Evolutionary conservation across 257 asterid genomes (phyloP).

Genomic region (Schizonepeta tenuifolia): DNA sequence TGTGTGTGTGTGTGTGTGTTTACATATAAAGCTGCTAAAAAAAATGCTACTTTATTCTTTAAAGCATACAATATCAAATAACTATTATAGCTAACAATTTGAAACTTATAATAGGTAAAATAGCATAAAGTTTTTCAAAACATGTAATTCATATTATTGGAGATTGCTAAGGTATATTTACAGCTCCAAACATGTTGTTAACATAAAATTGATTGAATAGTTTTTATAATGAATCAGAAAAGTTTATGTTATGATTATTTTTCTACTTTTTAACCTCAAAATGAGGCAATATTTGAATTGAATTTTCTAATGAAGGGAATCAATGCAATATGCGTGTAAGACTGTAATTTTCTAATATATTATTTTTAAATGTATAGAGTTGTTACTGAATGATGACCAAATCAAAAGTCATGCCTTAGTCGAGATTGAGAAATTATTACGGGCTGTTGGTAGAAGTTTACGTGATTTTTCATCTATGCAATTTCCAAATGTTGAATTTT

Average conservation of each 20-base stretch:
- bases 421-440: background rate
- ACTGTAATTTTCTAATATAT: too few species aligned
- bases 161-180: constrained; percentile 60
- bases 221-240: too few species aligned
- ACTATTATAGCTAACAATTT: constrained; percentile 13
- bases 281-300: too few species aligned
- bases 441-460: background rate
- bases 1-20: too few species aligned
- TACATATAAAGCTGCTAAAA: too few species aligned
- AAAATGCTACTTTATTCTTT: too few species aligned
- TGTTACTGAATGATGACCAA: background rate
- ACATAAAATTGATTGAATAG: background rate
- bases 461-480: background rate
- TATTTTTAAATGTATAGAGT: too few species aligned
- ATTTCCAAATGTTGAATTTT: background rate
- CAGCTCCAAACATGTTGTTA: constrained; percentile 50
- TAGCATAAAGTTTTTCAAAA: constrained; percentile 19
- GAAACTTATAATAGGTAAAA: constrained; percentile 6
- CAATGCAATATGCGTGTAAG: too few species aligned
- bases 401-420: background rate
- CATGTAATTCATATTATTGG: constrained; percentile 58
- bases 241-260: too few species aligned
- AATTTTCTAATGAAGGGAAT: too few species aligned
- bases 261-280: too few species aligned
- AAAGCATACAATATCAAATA: background rate